Evolutionary conservation across 331 rosid species (phyloP), one percentile per base, ranked within the genome.

Genomic region (Spiraea crenata): DNA sequence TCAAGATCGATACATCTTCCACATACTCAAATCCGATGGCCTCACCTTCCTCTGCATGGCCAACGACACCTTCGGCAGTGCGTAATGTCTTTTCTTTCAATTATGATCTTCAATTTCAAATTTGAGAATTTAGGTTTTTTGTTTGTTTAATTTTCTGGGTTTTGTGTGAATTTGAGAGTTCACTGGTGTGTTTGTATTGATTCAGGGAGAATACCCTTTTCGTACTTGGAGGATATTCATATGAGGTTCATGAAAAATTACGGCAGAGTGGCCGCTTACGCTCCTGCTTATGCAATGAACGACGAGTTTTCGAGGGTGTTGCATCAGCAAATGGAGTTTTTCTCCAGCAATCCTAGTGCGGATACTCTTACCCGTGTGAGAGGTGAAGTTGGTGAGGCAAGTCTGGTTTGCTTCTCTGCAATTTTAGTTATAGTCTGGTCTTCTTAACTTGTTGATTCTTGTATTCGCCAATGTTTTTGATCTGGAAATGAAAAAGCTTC

Each of bases 241-340:
- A 95, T 95, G 99, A 89, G 99, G 77, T 95, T 95, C 79, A 95
- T 95, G 97, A 95, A 95, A 76, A 95, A 95, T 82, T 95, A 95
- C 51, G 82, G 95, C 49, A 84, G 90, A 82, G 97, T 95, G 73
- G 99, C 96, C 35, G 76, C 76, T 19, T 82, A 83, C 63, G 92
- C 99, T 16, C 95, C 96, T 49, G 99, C 99, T 39, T 95, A 95
- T 86, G 95, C 99, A 44, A 95, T 95, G 99, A 95, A 95, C 58
- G 99, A 95, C 40, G 99, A 95, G 65, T 95, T 95, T 79, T 95
- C 99, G 49, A 87, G 99, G 81, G 99, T 95, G 60, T 77, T 95
- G 77, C 99, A 95, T 80, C 99, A 91, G 71, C 99, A 91, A 77
- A 95, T 95, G 99, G 99, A 95, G 77, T 95, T 86, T 49, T 95